Percentiles rank a stretch among this genome's conserved stretches.
phyloP scores from a whole-genome alignment of 1,139 yeast genomes.

The Saccharomycopsis phalli region DNA sequence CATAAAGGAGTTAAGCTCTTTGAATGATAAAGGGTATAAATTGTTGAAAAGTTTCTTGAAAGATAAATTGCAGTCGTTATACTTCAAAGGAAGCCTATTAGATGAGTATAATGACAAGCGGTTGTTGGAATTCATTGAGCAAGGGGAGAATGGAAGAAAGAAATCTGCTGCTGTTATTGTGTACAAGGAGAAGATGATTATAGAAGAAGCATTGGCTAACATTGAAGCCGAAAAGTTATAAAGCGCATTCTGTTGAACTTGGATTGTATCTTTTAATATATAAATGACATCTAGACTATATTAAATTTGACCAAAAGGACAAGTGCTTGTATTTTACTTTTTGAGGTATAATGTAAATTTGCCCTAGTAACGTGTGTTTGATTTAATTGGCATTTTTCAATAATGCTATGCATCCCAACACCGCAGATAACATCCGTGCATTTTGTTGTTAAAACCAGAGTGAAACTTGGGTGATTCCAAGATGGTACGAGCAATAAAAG shows the following conservation, averaged over 20 bases:
- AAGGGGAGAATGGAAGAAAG: neutral
- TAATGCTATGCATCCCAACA: too few species aligned
- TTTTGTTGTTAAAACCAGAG: too few species aligned
- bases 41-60: neutral
- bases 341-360: too few species aligned
- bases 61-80: neutral
- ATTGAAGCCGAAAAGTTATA: neutral
- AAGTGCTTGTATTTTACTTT: too few species aligned
- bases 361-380: too few species aligned
- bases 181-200: constrained; percentile 1
- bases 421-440: too few species aligned
- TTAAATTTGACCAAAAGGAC: too few species aligned
- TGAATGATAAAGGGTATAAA: neutral
- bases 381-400: too few species aligned
- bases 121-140: neutral
- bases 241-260: neutral
- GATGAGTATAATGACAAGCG: too few species aligned
- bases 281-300: too few species aligned
- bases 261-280: too few species aligned
- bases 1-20: neutral
- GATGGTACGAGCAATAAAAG: constrained; percentile 19
- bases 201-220: constrained; percentile 1
- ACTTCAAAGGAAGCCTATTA: neutral
- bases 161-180: neutral
- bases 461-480: too few species aligned